Evolutionary conservation across 2,329 filamentous ascomycete genomes (phyloP), one percentile per base, ranked within the genome.

Genomic region (Botrytis galanthina): DNA sequence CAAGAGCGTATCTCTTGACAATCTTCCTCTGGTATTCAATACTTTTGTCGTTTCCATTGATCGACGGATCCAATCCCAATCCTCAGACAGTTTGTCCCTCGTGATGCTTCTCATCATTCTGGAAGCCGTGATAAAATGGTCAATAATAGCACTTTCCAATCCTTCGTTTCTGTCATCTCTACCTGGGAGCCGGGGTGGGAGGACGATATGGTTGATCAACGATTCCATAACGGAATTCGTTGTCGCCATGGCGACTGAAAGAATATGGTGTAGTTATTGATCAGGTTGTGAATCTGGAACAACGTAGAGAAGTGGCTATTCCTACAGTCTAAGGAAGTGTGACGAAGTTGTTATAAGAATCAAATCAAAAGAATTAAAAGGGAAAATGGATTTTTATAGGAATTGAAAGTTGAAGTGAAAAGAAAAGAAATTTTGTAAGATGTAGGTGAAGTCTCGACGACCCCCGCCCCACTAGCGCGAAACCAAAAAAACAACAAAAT

Each of bases 1-100:
- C 1, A 80, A 54, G 1, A 85, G 75, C 39, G 78, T 71, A 10
- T 32, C 61, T 46, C 77, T 78, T 4, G 76, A 73, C 5, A 80
- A 67, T 32, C 63, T 75, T 3, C 74, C 74, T 32, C 70, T 70
- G 20, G 46, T 20, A 57, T 79, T 78, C 5, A 78, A 18, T 0
- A 35, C 7, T 42, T 64, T 75, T 26, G 73, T 73, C 3, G 9
- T 72, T 3, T 74, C 54, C 10, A 79, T 29, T 3, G 77, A 73
- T 1, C 72, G 72, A 14, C 73, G 72, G 35, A 79, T 42, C 26
- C 39, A 63, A 4, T 75, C 70, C 70, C 32, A 73, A 29, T 46
- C 26, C 18, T 61, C 7, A 3, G 60, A 60, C 22, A 44, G 32
- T 3, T 68, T 26, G 9, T 68, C 60, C 14, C 60, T 39, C n/a